phyloP scores from a whole-genome alignment of 345 rosid species.

The Syzygium aqueum region DNA sequence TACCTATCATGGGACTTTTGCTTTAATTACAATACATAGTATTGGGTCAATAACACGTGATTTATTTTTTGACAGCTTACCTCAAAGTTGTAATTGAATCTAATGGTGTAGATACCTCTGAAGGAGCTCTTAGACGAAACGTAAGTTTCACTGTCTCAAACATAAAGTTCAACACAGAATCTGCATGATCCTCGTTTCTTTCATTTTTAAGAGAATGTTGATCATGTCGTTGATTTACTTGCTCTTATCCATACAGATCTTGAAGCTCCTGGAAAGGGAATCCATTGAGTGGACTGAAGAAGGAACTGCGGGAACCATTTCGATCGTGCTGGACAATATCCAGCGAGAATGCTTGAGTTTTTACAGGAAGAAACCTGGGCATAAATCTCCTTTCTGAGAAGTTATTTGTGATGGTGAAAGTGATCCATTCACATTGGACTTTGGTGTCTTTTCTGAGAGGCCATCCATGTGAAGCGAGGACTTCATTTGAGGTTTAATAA shows the following conservation, averaged over 20 bases:
- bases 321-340: conserved; percentile 28
- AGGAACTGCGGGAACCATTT: conserved; percentile 21
- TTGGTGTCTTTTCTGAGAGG: neutral
- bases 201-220: neutral
- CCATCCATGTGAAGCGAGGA: neutral
- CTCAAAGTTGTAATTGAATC: conserved; percentile 39
- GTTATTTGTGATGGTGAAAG: neutral
- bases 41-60: neutral
- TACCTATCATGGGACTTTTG: conserved; percentile 8
- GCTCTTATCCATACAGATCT: conserved; percentile 14
- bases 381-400: neutral
- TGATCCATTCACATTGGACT: neutral
- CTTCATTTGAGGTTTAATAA: neutral
- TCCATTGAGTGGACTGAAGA: conserved; percentile 42
- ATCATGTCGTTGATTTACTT: neutral
- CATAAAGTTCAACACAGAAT: neutral
- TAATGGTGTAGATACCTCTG: conserved; percentile 19
- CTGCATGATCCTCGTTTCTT: neutral
- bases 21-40: neutral
- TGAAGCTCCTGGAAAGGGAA: conserved; percentile 41
- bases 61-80: conserved; percentile 6
- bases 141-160: conserved; percentile 14
- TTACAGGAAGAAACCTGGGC: conserved; percentile 11
- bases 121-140: conserved; percentile 37
- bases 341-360: conserved; percentile 24